Evolutionary conservation across 148 eudicot species (phyloP), one percentile per base, ranked within the genome.

Genomic region (Arbutus unedo): DNA sequence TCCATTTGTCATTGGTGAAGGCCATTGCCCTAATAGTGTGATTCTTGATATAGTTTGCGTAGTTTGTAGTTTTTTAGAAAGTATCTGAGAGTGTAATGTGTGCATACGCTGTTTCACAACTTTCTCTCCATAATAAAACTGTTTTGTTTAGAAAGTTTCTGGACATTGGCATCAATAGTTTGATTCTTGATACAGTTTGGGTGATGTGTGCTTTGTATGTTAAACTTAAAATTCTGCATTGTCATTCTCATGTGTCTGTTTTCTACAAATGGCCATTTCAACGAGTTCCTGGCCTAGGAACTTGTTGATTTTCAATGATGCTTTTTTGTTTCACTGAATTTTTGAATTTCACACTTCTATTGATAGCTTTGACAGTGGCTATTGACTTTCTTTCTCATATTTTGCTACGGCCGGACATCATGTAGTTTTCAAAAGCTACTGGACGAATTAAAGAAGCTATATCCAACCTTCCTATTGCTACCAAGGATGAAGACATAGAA

Each of bases 341-440:
- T 7, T 51, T 75, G 13, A 57, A 18, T 47, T 51, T 76, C 62
- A 25, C 5, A 64, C 70, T 53, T 79, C 38, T 14, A 44, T 50
- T 21, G 68, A 16, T 60, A 38, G 31, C 4, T 76, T 76, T 66
- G 55, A 21, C 31, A 57, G 51, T 74, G 67, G 18, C 45, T 55
- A n/a, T 10, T 60, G 51, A 45, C n/a, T 72, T 81, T 60, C 19
- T 50, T 15, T 0, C 57, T 84, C 13, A 14, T 80, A 10, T 43
- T 64, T 67, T 64, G 21, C 8, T 50, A 54, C 43, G 60, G 62
- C 43, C 50, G 74, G 77, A 25, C n/a, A 68, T 82, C 74, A 5
- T 86, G 82, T 78, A 96, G 99, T 96, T 96, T 84, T 96, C 99
- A 68, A 96, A 90, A 89, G 92, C 97, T 66, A 84, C 93, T 76